Evolutionary conservation across 805 yeast species (phyloP).

Genomic region (Wickerhamiella kazuoi): DNA sequence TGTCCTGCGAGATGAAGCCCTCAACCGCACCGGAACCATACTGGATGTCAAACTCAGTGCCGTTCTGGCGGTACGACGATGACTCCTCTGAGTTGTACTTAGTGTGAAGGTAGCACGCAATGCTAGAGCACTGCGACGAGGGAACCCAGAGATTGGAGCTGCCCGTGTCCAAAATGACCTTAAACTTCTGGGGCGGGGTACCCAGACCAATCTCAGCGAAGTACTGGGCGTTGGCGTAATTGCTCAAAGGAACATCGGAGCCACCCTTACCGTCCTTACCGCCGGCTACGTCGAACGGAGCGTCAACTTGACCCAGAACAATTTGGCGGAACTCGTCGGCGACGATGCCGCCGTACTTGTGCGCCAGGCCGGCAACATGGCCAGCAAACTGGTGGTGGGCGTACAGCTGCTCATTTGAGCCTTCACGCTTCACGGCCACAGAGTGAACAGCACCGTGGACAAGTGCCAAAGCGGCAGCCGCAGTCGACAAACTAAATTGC

Average conservation of each 20-base stretch:
- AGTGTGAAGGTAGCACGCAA: slow-evolving; percentile 87
- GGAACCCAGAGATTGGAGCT: slow-evolving; percentile 97
- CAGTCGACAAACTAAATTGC: slow-evolving; percentile 7
- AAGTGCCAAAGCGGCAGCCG: slow-evolving; percentile 10
- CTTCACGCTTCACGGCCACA: slow-evolving; percentile 9
- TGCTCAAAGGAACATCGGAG: slow-evolving; percentile 72
- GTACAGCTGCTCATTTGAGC: slow-evolving; percentile 9
- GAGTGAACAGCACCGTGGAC: slow-evolving; percentile 13
- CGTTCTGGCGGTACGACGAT: slow-evolving; percentile 73
- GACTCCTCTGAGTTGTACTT: slow-evolving; percentile 77
- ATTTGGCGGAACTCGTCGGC: slow-evolving; percentile 5
- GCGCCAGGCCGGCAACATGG: slow-evolving; percentile 13
- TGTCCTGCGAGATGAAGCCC: slow-evolving; percentile 82
- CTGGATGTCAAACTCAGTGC: slow-evolving; percentile 65
- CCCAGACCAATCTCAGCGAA: slow-evolving; percentile 82
- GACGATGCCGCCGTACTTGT: slow-evolving; percentile 12
- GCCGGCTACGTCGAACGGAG: neutral
- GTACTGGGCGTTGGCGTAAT: slow-evolving; percentile 92
- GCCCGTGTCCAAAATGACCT: slow-evolving; percentile 92
- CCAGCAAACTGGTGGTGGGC: slow-evolving; percentile 10
- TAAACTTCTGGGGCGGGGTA: slow-evolving; percentile 83
- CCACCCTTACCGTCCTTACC: slow-evolving; percentile 18
- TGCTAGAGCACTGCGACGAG: slow-evolving; percentile 66
- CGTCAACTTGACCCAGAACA: neutral
- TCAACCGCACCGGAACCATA: slow-evolving; percentile 89